These are phyloP conservation scores for Triticum monococcum DNA, from an alignment of 176 grass and related monocot species.

Conservation along the genomic window DNA sequence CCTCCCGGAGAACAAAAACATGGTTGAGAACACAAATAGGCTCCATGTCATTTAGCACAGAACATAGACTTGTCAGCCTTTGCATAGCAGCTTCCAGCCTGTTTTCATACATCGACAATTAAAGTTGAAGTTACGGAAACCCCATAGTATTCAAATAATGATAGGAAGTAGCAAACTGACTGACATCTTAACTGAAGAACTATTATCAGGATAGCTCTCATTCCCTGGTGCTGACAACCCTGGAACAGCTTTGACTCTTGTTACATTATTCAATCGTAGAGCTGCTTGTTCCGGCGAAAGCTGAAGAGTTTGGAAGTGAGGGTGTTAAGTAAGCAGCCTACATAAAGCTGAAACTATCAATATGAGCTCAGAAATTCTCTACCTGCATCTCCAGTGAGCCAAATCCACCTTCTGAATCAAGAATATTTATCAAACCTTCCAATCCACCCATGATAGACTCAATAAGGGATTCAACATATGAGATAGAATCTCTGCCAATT, in stretches of 20 bases:
- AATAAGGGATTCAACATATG: constrained; percentile 92
- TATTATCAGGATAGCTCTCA: constrained; percentile 96
- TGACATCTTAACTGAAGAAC: constrained; percentile 95
- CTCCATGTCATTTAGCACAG: constrained; percentile 99
- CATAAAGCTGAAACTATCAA: constrained; percentile 9
- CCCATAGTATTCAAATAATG: constrained; percentile 13
- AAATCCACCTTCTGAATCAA: constrained; percentile 97
- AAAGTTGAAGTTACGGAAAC: constrained; percentile 32
- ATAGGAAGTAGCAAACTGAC: constrained; percentile 29
- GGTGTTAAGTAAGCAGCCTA: background rate
- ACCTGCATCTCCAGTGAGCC: constrained; percentile 99
- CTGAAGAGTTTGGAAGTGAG: constrained; percentile 44
- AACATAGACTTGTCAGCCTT: constrained; percentile 95
- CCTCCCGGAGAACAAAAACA: constrained; percentile 98
- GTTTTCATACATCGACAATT: constrained; percentile 42
- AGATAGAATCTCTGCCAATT: constrained; percentile 92
- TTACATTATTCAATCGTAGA: constrained; percentile 68
- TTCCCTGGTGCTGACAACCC: constrained; percentile 77
- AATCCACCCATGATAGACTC: constrained; percentile 99
- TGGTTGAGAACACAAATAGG: constrained; percentile 99
- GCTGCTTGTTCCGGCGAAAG: constrained; percentile 98
- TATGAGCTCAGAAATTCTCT: constrained; percentile 39
- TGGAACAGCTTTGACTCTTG: constrained; percentile 73
- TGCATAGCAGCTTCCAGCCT: constrained; percentile 99
- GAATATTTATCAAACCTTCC: constrained; percentile 99